Conservation (phyloP, 352 stramenopile species). For the Plasmopara viticola region DNA sequence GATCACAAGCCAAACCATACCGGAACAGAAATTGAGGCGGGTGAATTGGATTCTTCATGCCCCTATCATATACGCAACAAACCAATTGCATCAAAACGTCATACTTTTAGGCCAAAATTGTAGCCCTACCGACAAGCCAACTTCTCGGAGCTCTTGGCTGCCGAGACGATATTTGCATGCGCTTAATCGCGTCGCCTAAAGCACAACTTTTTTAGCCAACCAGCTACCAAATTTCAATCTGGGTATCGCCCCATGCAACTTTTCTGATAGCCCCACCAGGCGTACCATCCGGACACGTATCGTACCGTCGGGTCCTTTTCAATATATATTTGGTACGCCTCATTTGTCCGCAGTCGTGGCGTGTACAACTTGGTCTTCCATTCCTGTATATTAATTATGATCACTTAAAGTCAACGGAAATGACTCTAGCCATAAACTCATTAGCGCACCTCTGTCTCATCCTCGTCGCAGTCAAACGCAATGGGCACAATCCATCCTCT, state of each 20-base stretch:
- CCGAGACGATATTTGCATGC: constrained; percentile 23
- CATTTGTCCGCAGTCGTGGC: constrained; percentile 53
- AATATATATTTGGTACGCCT: constrained; percentile 80
- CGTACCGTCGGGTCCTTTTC: constrained; percentile 66
- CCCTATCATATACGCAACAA: constrained; percentile 7
- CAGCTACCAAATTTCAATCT: background rate
- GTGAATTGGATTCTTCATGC: constrained; percentile 14
- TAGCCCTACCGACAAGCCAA: constrained; percentile 30
- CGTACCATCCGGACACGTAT: background rate
- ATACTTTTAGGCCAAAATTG: constrained; percentile 5
- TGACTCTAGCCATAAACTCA: background rate
- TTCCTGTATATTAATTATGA: constrained; percentile 14
- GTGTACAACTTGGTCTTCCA: constrained; percentile 53
- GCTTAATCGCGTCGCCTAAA: constrained; percentile 35
- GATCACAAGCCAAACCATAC: constrained; percentile 5
- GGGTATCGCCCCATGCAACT: background rate
- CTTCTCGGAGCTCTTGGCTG: constrained; percentile 23
- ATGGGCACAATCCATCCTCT: constrained; percentile 56
- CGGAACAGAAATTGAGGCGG: constrained; percentile 13
- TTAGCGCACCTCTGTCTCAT: constrained; percentile 33
- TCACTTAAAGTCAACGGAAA: background rate
- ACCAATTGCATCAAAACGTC: background rate
- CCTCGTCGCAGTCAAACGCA: constrained; percentile 38
- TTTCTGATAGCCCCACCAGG: no score
- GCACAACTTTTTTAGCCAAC: constrained; percentile 15